These are phyloP conservation scores for Paramecium sexaurelia DNA, from an alignment of 73 alveolate species.

Conservation along the genomic window DNA sequence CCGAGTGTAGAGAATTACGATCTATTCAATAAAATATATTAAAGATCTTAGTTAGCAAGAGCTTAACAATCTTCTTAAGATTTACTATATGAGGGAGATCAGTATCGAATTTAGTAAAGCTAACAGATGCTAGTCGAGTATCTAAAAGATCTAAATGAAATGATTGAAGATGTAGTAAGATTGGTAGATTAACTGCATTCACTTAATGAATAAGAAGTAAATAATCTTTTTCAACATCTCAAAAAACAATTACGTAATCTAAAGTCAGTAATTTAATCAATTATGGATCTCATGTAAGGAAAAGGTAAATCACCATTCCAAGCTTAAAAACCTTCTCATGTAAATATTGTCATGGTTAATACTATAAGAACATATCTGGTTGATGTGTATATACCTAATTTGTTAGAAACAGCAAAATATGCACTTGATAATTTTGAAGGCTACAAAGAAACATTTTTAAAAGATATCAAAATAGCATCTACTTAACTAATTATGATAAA, in stretches of 20 bases:
- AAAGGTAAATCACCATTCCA: constrained; percentile 10
- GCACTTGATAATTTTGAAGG: constrained; percentile 32
- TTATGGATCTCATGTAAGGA: neutral
- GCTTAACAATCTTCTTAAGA: neutral
- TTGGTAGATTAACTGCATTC: constrained; percentile 32
- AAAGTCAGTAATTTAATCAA: neutral
- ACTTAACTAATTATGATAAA: constrained; percentile 25
- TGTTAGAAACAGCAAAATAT: neutral
- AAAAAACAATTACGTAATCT: constrained; percentile 22
- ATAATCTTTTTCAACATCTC: neutral
- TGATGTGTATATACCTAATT: neutral
- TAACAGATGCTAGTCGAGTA: neutral
- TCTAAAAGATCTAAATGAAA: neutral
- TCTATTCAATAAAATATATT: constrained; percentile 2
- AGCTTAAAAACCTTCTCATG: constrained; percentile 38
- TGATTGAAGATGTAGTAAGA: constrained; percentile 29
- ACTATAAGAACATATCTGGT: neutral
- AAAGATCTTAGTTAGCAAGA: neutral
- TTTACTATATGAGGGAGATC: neutral
- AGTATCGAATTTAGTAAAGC: neutral
- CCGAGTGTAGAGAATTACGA: constrained; percentile 11
- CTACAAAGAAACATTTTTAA: neutral
- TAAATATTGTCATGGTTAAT: constrained; percentile 37
- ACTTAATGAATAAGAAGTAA: neutral
- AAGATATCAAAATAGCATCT: constrained; percentile 6